Evolutionary conservation across 371 early-diverging fungal species (phyloP).

Genomic region (Haplosporangium sp.): DNA sequence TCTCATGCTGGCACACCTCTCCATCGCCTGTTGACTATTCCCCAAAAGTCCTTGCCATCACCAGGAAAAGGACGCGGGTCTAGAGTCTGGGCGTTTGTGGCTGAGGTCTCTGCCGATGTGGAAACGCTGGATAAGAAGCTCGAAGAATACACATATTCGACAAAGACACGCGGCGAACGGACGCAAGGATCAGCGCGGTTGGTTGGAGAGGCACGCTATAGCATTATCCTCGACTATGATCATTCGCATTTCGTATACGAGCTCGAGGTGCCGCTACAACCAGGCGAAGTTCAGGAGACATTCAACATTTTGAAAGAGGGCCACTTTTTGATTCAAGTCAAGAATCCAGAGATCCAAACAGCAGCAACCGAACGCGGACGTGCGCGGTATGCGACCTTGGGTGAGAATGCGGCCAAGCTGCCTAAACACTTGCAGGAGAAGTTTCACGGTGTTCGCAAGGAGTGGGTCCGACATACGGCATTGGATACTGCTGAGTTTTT

Average conservation of each 20-base stretch:
- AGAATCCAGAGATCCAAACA: slow-evolving; percentile 49
- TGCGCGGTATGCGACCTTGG: slow-evolving; percentile 20
- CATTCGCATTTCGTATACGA: slow-evolving; percentile 55
- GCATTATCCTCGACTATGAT: slow-evolving; percentile 26
- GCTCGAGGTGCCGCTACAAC: slow-evolving; percentile 55
- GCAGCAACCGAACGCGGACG: slow-evolving; percentile 20
- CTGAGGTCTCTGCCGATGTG: slow-evolving; percentile 38
- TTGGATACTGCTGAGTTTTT: slow-evolving; percentile 27
- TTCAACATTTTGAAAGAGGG: slow-evolving; percentile 62
- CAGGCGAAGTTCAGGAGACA: slow-evolving; percentile 57
- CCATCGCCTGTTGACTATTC: slow-evolving; percentile 54
- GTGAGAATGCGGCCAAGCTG: slow-evolving; percentile 14
- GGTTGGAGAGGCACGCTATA: slow-evolving; percentile 40
- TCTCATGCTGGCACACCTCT: slow-evolving; percentile 17
- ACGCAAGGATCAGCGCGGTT: slow-evolving; percentile 52
- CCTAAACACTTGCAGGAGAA: slow-evolving; percentile 31
- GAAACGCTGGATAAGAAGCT: slow-evolving; percentile 38
- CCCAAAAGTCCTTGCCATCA: slow-evolving; percentile 44
- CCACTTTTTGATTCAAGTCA: slow-evolving; percentile 60
- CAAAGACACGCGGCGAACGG: slow-evolving; percentile 58
- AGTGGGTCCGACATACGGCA: slow-evolving; percentile 18
- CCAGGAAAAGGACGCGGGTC: slow-evolving; percentile 23
- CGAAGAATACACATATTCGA: slow-evolving; percentile 54
- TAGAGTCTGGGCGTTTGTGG: slow-evolving; percentile 61
- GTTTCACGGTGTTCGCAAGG: slow-evolving; percentile 28